A percentile compares a stretch with the other conserved stretches of the same genome.
phyloP scores from a whole-genome alignment of 306 rosid species.

The Neltuma alba region DNA sequence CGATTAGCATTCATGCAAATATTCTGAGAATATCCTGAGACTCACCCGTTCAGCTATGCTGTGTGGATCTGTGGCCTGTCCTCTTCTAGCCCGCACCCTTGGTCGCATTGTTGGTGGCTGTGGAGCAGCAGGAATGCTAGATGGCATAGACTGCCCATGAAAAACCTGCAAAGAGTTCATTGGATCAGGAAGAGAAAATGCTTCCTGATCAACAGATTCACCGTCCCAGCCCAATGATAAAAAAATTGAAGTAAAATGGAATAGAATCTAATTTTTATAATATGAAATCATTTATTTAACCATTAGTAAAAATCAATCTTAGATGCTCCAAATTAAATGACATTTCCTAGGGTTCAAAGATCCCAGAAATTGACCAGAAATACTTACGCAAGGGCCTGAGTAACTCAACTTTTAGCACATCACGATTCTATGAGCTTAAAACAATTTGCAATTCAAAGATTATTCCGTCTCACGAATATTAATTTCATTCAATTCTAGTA shows the following conservation, averaged over 20 bases:
- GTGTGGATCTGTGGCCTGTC: slow-evolving; percentile 99
- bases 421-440: slow-evolving; percentile 11
- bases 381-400: slow-evolving; percentile 16
- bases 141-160: slow-evolving; percentile 80
- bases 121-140: slow-evolving; percentile 61
- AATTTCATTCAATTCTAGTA: slow-evolving; percentile 12
- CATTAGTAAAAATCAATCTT: slow-evolving; percentile 18
- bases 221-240: not conserved
- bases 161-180: slow-evolving; percentile 58
- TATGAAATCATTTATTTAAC: slow-evolving; percentile 11
- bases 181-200: slow-evolving; percentile 15
- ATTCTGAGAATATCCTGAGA: too few species aligned
- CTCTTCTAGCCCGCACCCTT: slow-evolving; percentile 95
- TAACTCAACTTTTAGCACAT: slow-evolving; percentile 9
- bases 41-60: slow-evolving; percentile 98
- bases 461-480: not conserved
- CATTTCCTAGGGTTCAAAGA: slow-evolving; percentile 6
- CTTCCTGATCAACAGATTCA: slow-evolving; percentile 10
- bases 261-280: not conserved
- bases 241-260: not conserved
- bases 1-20: slow-evolving; percentile 18
- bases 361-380: not conserved
- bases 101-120: slow-evolving; percentile 97
- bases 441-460: slow-evolving; percentile 8
- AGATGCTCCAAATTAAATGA: not conserved